Evolutionary conservation across 2,329 filamentous ascomycete species (phyloP), one percentile per base, ranked within the genome.

Genomic region (Aspergillus brasiliensis): DNA sequence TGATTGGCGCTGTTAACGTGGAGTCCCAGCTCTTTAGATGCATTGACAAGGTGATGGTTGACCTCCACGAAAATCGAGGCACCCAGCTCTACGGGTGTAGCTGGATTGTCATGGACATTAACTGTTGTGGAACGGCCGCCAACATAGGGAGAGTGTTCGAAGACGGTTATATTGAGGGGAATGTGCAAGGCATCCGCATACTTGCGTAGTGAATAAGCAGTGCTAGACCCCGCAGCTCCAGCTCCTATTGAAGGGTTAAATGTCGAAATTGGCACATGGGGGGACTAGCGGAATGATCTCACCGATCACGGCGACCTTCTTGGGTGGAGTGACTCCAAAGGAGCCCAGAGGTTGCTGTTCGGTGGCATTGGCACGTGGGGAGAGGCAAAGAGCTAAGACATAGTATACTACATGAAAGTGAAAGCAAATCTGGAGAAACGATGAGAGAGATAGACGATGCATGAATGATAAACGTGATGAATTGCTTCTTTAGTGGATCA

Each of bases 81-180:
- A 15, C 95, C 95, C 1, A 98, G 82, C 75, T 99, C 95, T 37
- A 97, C 84, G 1, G 90, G 89, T 40, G 88, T 80, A 0, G 78
- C 64, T 1, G 87, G 81, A 67, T 94, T 83, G 64, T 86, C 83
- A 72, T 90, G 94, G 2, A 87, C 88, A 69, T 92, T 81, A 17
- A 97, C 89, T 0, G 93, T 98, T 28, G 93, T 91, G 7, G 90
- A 90, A 25, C 95, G 90, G 8, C 95, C 95, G 28, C 95, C 95
- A 46, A 98, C 83, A 66, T 88, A 91, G 31, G 81, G 75, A 15
- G 86, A 87, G 67, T 88, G 89, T 71, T 99, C 95, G 73, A 94
- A 97, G 27, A 99, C 81, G 21, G 92, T 96, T 68, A 98, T 89
- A 66, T 96, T 90, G 60, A 94, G 72, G 2, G 82, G 78, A 17